A percentile compares a stretch with the other conserved stretches of the same genome.
These are phyloP conservation scores for Colletotrichum incanum DNA, from an alignment of 2,329 filamentous ascomycete species.

Conservation along the genomic window DNA sequence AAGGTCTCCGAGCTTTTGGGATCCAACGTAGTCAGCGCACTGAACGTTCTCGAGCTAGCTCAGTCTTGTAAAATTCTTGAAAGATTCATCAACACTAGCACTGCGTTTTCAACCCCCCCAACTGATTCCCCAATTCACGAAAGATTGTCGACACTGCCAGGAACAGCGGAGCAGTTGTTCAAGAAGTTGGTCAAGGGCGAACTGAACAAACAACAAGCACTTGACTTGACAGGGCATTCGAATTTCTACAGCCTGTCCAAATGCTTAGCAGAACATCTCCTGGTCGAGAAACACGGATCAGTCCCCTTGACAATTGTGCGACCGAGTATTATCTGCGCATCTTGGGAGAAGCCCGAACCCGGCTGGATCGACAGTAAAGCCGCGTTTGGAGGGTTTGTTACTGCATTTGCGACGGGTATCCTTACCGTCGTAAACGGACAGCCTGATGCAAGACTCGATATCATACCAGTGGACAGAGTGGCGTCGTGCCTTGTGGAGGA, in stretches of 20 bases:
- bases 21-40: background rate
- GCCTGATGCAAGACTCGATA: background rate
- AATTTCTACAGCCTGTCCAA: constrained; percentile 44
- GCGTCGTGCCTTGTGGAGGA: too few relatives aligned
- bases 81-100: background rate
- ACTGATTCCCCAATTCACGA: background rate
- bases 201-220: constrained; percentile 32
- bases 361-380: constrained; percentile 44
- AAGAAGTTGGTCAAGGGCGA: background rate
- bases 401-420: constrained; percentile 38
- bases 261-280: constrained; percentile 40
- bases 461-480: background rate
- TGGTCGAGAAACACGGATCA: constrained; percentile 26
- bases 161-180: background rate
- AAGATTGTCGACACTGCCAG: background rate
- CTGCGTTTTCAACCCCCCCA: background rate
- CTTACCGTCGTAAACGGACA: constrained; percentile 39
- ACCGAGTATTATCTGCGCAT: constrained; percentile 42
- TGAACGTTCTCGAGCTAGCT: background rate
- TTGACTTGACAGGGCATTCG: constrained; percentile 42
- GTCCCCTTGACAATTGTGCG: constrained; percentile 41
- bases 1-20: constrained; percentile 26
- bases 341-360: constrained; percentile 33
- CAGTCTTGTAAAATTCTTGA: background rate
- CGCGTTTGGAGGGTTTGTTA: constrained; percentile 34